These are phyloP conservation scores for Pichia sp. DNA, from an alignment of 1,139 yeast genomes.

Conservation along the genomic window DNA sequence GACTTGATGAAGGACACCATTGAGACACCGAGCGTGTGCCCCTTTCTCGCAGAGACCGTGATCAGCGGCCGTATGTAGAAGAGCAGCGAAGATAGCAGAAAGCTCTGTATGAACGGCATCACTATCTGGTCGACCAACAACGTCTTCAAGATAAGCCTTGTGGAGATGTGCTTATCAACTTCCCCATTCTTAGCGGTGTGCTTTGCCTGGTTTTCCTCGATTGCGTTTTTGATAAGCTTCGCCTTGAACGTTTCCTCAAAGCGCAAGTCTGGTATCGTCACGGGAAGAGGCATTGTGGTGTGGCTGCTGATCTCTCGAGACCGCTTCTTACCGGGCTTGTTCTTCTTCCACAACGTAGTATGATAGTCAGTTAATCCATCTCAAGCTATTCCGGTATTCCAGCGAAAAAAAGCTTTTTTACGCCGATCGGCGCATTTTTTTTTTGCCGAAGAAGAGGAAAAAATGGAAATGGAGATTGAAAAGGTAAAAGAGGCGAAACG, in stretches of 20 bases:
- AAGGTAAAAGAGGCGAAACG: background rate
- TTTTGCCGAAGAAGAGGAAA: background rate
- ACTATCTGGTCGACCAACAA: slow-evolving; percentile 58
- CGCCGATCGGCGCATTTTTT: background rate
- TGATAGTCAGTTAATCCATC: too few species aligned
- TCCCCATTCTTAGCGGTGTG: background rate
- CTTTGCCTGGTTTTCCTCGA: slow-evolving; percentile 7
- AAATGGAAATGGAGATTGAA: background rate
- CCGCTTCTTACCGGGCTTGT: too few species aligned
- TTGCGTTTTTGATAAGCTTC: slow-evolving; percentile 35
- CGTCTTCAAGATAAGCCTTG: slow-evolving; percentile 46
- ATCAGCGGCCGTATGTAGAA: slow-evolving; percentile 42
- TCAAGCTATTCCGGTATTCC: too few species aligned
- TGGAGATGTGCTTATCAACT: slow-evolving; percentile 4
- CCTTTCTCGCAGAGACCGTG: background rate
- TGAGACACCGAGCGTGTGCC: slow-evolving; percentile 2
- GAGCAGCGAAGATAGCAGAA: slow-evolving; percentile 41
- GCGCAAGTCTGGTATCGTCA: slow-evolving; percentile 57
- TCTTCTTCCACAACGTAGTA: too few species aligned
- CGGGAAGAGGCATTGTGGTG: background rate
- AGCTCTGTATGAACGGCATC: slow-evolving; percentile 66
- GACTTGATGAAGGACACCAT: slow-evolving; percentile 1
- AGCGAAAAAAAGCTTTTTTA: too few species aligned
- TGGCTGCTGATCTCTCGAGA: background rate
- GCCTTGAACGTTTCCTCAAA: slow-evolving; percentile 58